Evolutionary conservation across 805 yeast genomes (phyloP).

Genomic region (Saccharomycopsis javanensis): DNA sequence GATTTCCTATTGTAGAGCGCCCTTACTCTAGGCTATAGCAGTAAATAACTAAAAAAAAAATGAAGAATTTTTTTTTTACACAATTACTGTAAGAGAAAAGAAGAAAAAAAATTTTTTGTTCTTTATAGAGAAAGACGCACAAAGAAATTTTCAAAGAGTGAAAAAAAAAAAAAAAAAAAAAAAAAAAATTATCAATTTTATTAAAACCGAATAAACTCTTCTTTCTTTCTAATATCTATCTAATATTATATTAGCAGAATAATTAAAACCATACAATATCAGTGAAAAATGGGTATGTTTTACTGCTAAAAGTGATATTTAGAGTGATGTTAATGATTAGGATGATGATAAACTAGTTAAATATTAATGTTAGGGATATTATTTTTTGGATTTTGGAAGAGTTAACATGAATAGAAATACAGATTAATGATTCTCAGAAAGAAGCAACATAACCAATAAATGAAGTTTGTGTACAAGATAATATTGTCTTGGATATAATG

Average conservation of each 20-base stretch:
- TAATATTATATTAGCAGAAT: background rate
- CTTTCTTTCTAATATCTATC: background rate
- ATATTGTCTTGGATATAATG: too few species aligned
- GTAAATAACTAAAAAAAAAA: too few species aligned
- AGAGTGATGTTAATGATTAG: background rate
- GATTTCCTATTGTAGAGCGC: too few species aligned
- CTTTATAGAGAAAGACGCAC: background rate
- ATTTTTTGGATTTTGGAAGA: too few species aligned
- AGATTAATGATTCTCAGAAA: too few species aligned
- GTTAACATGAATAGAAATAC: too few species aligned
- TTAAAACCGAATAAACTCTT: background rate
- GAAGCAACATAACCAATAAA: too few species aligned
- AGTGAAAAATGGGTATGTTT: constrained; percentile 15
- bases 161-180: background rate
- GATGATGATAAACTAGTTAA: background rate
- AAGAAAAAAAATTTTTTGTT: background rate
- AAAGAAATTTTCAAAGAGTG: background rate
- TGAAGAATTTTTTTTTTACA: background rate
- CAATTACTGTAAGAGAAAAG: too few species aligned
- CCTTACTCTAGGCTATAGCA: too few species aligned
- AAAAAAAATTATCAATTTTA: background rate
- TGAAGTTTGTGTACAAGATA: too few species aligned
- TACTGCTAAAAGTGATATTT: too few species aligned
- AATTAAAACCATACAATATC: constrained; percentile 6
- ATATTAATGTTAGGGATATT: too few species aligned